These are phyloP conservation scores for Porogramme epimiltina DNA, from an alignment of 1,284 basidiomycete genomes.

Conservation along the genomic window DNA sequence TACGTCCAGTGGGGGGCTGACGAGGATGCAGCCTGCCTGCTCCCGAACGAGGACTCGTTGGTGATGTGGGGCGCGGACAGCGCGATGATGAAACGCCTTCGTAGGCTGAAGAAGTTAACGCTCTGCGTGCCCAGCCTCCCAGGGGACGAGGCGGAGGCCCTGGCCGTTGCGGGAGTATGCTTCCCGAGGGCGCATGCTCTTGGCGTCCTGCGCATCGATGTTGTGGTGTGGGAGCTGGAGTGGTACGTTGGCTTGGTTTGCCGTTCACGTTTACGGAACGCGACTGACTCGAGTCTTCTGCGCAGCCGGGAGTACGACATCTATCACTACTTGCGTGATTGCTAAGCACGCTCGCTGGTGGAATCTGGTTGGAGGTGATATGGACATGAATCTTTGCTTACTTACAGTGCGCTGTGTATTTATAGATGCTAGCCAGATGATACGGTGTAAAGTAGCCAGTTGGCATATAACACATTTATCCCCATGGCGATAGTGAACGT, in stretches of 20 bases:
- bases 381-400: too few species aligned
- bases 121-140: constrained; percentile 4
- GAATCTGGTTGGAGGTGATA: too few species aligned
- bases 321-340: background rate
- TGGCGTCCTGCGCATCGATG: background rate
- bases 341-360: too few species aligned
- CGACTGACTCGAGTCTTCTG: background rate
- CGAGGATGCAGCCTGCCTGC: background rate
- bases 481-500: too few species aligned
- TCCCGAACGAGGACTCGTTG: background rate
- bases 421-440: too few species aligned
- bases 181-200: constrained; percentile 1
- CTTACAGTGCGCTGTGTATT: too few species aligned
- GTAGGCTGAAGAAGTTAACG: background rate
- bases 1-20: background rate
- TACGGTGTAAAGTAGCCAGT: too few species aligned
- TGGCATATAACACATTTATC: too few species aligned
- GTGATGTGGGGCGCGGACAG: constrained; percentile 3
- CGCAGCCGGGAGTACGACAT: constrained; percentile 2
- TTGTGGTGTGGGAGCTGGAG: constrained; percentile 1
- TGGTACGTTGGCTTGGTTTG: constrained; percentile 1
- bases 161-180: background rate
- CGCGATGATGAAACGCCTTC: background rate
- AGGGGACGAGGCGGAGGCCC: background rate
- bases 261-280: background rate